Evolutionary conservation across 306 rosid species (phyloP), one percentile per base, ranked within the genome.

Genomic region (Macrotyloma uniflorum): DNA sequence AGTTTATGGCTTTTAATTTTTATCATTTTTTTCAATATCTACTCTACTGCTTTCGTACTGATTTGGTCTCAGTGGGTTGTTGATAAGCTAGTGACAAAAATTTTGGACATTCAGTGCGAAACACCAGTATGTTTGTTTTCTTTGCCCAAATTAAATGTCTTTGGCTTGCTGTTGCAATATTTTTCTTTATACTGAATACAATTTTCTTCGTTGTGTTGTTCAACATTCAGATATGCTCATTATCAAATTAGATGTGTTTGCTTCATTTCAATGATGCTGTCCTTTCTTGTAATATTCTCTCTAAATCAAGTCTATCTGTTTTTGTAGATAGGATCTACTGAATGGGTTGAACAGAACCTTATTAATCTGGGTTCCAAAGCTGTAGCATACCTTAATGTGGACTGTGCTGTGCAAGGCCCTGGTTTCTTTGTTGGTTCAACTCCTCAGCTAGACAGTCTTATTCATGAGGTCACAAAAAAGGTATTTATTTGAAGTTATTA

Each of bases 301-400:
- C 74, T 83, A 47, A 76, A 71, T 72, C 75, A 20, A 64, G 51
- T 57, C 76, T 68, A 51, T 77, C 18, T 74, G 33, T 42, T 83
- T 45, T 36, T 77, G 51, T 78, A 95, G 98, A 90, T 95, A 68
- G 98, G 98, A 82, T 95, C 98, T 20, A 91, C 98, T 1, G 98
- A 95, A 78, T 95, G 98, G 98, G 98, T 95, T 75, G 98, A 95
- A 83, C 92, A 95, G 57, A 95, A 95, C 88, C 89, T 92, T 62
- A 70, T 86, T 78, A 92, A 89, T 86, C 86, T 95, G 36, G 91
- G 89, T 62, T 70, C 96, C 64, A 91, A 90, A 87, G 94, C 95
- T 11, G 88, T 95, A 33, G 96, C 97, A 42, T 95, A 95, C 83
- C 97, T 95, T 74, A 95, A 95, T 82, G 98, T 95, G 53, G 98